Base-by-base conservation (phyloP, 805 yeast genomes). In the Suhomyces pyralidae region DNA sequence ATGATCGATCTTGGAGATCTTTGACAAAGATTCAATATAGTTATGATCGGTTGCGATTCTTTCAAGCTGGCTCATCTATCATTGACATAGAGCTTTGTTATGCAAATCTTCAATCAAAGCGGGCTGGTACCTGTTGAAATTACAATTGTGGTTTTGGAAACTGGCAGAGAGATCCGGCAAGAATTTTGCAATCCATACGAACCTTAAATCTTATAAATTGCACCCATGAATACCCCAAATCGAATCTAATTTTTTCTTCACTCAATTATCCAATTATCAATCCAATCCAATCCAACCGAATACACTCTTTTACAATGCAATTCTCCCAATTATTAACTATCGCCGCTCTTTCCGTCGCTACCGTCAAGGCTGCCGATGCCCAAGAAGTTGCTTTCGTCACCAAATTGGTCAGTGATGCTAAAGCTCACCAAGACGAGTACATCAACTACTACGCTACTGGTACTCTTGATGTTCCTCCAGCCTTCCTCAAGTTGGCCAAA, bases 401-500 rank as follows among this genome's bases (percentile, higher is more conserved):
- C 34, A 45, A 32, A n/a, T 48, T 57, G 26, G 60, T 55, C 9
- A 28, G 50, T 24, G 60, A 57, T 40, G 55, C 53, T 19, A 50
- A 51, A 15, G 40, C 57, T 17, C 47, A 55, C 48, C 50, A 32
- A n/a, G 40, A 48, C 6, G 48, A 55, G n/a, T 57, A 57, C 51
- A n/a, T 51, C 15, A 45, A 58, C 44, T 72, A 56, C 51, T 53
- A 64, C 26, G 56, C 52, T 34, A 67, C 75, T 20, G 71, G 71
- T 20, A 54, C 26, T 7, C 52, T 50, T 15, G 45, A 51, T 22
- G 63, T 69, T 12, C 76, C 76, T 6, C 51, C 61, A 7, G 61
- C 57, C 17, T 61, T 72, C 46, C 59, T 65, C 4, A 48, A 62
- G 17, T 62, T 72, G 50, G 76, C 74, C 20, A 42, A 51, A 17